Evolutionary conservation across 2,329 filamentous ascomycete genomes (phyloP), one percentile per base, ranked within the genome.

Genomic region (Aspergillus bombycis): DNA sequence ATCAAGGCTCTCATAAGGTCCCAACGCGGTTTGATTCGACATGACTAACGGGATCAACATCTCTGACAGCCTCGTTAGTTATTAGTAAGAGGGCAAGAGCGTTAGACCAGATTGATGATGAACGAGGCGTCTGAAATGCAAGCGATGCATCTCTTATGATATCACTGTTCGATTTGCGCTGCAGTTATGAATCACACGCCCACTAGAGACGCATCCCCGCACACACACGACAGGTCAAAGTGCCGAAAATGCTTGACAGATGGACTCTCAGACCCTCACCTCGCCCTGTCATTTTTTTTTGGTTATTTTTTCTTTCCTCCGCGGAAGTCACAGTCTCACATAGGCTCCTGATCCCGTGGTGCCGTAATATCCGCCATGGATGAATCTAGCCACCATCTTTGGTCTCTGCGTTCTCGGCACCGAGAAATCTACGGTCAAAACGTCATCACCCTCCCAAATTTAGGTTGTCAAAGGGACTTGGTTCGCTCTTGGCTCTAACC

Each of bases 321-420:
- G 16, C 8, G n/a, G 32, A 54, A n/a, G 14, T 54, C 36, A 34
- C 30, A 36, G 50, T 32, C 21, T 54, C n/a, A 32, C 45, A 7
- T 26, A 23, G 30, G 45, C 41, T 32, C 10, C 28, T n/a, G 23
- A 19, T 26, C 34, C 14, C 43, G 16, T 52, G 16, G 19, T 64
- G 62, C 55, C 54, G 62, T 48, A 32, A 46, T 62, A 61, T 55
- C 62, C 56, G 62, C 32, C 48, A 23, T 26, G 34, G 34, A 36
- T 26, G 34, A 55, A 38, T 57, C 46, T 30, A 19, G 58, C n/a
- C 28, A 46, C 23, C 45, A 36, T 54, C 43, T 8, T 38, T 41
- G 16, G 43, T 16, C n/a, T 28, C 32, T 28, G 28, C 26, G 43
- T 57, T 54, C 10, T 43, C 53, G 34, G 32, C 60, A 55, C 36